Percentiles rank a stretch among this genome's conserved stretches.
These are phyloP conservation scores for Diutina scorzettiae DNA, from an alignment of 1,139 yeast genomes.

Conservation along the genomic window DNA sequence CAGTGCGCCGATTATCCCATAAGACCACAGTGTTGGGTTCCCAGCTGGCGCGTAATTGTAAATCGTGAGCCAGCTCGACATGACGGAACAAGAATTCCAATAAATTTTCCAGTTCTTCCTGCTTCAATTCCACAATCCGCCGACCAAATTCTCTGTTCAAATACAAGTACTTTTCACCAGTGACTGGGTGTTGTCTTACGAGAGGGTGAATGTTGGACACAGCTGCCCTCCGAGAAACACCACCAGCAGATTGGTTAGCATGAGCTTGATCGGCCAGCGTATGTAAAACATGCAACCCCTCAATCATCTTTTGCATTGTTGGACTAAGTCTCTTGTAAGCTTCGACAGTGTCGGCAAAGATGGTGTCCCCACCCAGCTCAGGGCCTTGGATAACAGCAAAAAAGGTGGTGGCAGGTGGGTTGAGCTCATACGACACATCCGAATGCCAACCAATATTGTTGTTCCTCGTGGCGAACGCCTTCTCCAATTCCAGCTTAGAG, in stretches of 20 bases:
- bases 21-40: slow-evolving; percentile 26
- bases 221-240: slow-evolving; percentile 17
- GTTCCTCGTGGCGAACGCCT: slow-evolving; percentile 14
- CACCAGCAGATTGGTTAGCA: slow-evolving; percentile 14
- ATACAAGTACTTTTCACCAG: slow-evolving; percentile 15
- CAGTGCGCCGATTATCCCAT: slow-evolving; percentile 17
- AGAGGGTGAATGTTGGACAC: slow-evolving; percentile 20
- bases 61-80: slow-evolving; percentile 29
- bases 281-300: slow-evolving; percentile 18
- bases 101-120: slow-evolving; percentile 17
- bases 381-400: slow-evolving; percentile 12
- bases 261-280: slow-evolving; percentile 17
- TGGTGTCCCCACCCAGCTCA: slow-evolving; percentile 14
- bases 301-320: slow-evolving; percentile 15
- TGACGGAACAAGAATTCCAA: slow-evolving; percentile 16
- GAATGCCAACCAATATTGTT: slow-evolving; percentile 11
- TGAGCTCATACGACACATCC: slow-evolving; percentile 12
- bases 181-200: slow-evolving; percentile 19
- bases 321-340: slow-evolving; percentile 21
- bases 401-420: slow-evolving; percentile 12
- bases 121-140: slow-evolving; percentile 17
- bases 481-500: slow-evolving; percentile 16
- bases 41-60: slow-evolving; percentile 48
- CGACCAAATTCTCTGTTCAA: slow-evolving; percentile 18
- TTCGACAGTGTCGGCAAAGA: slow-evolving; percentile 24